A percentile compares a stretch with the other conserved stretches of the same genome.
phyloP scores from a whole-genome alignment of 805 yeast genomes.

The Dipodascopsis tothii region DNA sequence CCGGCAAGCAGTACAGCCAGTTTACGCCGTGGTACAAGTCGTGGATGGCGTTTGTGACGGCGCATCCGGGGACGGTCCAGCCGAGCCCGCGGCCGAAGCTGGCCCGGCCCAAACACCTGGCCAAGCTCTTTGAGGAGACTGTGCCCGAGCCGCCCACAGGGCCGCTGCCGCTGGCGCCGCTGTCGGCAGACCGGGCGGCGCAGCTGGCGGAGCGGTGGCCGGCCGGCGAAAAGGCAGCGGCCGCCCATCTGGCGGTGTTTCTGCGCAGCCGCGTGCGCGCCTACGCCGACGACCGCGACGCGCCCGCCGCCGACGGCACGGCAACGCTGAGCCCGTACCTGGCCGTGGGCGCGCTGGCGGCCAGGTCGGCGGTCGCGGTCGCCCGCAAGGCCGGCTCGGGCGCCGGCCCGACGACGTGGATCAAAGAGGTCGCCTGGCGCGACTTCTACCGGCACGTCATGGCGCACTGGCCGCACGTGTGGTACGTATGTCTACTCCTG shows the following conservation, averaged over 20 bases:
- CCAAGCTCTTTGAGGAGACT: neutral
- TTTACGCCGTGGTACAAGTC: conserved; percentile 40
- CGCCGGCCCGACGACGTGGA: conserved; percentile 38
- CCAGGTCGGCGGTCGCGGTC: conserved; percentile 35
- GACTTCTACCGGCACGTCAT: conserved; percentile 49
- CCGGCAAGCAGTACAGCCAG: conserved; percentile 37
- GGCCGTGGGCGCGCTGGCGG: conserved; percentile 42
- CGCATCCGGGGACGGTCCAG: neutral
- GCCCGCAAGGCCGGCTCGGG: conserved; percentile 31
- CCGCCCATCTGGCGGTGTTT: conserved; percentile 15
- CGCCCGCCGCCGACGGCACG: conserved; percentile 30
- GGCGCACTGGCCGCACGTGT: conserved; percentile 44
- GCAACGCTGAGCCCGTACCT: conserved; percentile 44
- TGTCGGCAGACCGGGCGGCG: conserved; percentile 2
- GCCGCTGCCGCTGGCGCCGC: neutral
- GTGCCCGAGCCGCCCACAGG: neutral
- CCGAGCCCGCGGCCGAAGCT: neutral
- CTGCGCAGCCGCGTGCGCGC: conserved; percentile 24
- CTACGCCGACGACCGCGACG: conserved; percentile 34
- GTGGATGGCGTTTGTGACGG: conserved; percentile 31
- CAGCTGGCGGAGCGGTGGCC: conserved; percentile 29
- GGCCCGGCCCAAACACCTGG: neutral
- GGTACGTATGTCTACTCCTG: neutral
- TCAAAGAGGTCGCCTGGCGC: conserved; percentile 53
- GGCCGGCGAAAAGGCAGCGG: conserved; percentile 35